These are phyloP conservation scores for Gentiana dahurica DNA, from an alignment of 257 asterid species.

Conservation along the genomic window DNA sequence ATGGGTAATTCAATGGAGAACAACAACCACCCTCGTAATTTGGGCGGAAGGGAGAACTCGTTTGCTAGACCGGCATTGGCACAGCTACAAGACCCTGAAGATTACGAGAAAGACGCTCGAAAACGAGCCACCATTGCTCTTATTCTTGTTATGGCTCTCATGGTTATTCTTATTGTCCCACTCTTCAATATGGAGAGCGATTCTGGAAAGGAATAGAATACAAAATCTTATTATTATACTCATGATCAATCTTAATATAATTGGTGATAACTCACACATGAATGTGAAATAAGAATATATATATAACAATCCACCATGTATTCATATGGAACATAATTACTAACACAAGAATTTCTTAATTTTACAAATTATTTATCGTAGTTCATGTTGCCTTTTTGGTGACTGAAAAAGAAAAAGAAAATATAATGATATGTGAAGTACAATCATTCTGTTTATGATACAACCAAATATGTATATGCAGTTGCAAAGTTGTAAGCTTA, in stretches of 20 bases:
- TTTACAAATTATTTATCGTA: too few species aligned
- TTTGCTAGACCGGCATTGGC: slow-evolving; percentile 9
- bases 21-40: background rate
- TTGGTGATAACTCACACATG: background rate
- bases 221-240: too few species aligned
- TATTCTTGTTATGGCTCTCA: slow-evolving; percentile 1
- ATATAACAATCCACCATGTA: background rate
- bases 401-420: too few species aligned
- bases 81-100: slow-evolving; percentile 10
- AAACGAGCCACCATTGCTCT: slow-evolving; percentile 11
- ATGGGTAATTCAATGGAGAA: background rate
- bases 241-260: background rate
- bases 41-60: background rate
- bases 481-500: too few species aligned
- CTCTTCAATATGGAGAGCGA: slow-evolving; percentile 2
- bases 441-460: too few species aligned
- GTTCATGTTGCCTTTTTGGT: too few species aligned
- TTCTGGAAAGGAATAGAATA: background rate
- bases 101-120: slow-evolving; percentile 10
- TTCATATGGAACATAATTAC: background rate
- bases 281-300: background rate
- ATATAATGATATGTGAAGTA: too few species aligned
- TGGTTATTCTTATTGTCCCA: slow-evolving; percentile 11
- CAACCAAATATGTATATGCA: too few species aligned
- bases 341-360: too few species aligned